A percentile compares a stretch with the other conserved stretches of the same genome.
These are phyloP conservation scores for Tetracladium marchalianum DNA, from an alignment of 495 filamentous ascomycete species.

Conservation along the genomic window DNA sequence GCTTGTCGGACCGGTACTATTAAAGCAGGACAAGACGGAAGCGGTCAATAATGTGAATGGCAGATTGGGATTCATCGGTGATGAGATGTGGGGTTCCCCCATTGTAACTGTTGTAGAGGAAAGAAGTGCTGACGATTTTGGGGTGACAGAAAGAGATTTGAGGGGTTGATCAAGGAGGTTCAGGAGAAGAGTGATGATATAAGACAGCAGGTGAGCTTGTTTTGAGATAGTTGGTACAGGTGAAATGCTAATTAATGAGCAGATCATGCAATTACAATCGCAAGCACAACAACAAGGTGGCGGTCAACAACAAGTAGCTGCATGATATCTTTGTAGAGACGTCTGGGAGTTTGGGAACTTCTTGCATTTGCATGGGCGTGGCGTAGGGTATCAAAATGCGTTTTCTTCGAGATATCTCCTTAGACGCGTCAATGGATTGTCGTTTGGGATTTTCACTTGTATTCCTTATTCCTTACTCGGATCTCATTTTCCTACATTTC, in stretches of 20 bases:
- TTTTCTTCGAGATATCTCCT: too few relatives aligned
- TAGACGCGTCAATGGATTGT: too few relatives aligned
- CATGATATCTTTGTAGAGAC: background rate
- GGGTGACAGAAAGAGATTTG: constrained; percentile 60
- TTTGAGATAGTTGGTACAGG: background rate
- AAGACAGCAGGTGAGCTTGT: constrained; percentile 50
- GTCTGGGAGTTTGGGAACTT: background rate
- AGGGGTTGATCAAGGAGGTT: constrained; percentile 67
- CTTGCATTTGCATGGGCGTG: constrained; percentile 6
- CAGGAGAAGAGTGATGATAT: constrained; percentile 76
- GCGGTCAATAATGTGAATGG: constrained; percentile 83
- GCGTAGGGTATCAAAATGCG: background rate
- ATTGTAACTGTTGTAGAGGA: background rate
- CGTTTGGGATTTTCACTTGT: too few relatives aligned
- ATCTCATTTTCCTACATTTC: too few relatives aligned
- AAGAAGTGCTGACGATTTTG: constrained; percentile 4
- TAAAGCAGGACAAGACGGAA: constrained; percentile 88
- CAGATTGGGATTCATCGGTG: constrained; percentile 82
- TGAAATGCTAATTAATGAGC: background rate
- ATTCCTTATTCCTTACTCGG: too few relatives aligned
- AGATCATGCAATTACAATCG: constrained; percentile 21
- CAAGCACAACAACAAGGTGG: constrained; percentile 6
- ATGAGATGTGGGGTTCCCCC: constrained; percentile 71
- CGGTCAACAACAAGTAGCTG: constrained; percentile 4
- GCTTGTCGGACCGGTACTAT: constrained; percentile 78